Evolutionary conservation across 768 basidiomycete genomes (phyloP).

Genomic region (Termitomyces sp.): DNA sequence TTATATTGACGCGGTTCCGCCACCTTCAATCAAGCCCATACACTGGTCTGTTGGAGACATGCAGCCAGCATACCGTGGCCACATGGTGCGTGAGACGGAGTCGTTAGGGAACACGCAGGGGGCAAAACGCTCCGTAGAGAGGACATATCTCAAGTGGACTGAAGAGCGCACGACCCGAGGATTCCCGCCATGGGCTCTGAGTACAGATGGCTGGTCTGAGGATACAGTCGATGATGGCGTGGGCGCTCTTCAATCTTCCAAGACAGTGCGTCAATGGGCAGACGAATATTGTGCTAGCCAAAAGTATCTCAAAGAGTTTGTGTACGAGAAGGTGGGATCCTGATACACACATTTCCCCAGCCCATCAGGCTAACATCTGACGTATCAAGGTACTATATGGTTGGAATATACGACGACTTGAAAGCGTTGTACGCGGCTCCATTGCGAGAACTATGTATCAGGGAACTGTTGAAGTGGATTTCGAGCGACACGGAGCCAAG

Average conservation of each 20-base stretch:
- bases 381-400: slow-evolving; percentile 39
- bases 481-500: slow-evolving; percentile 43
- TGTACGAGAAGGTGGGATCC: slow-evolving; percentile 58
- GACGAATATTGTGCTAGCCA: slow-evolving; percentile 75
- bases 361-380: neutral
- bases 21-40: slow-evolving; percentile 33
- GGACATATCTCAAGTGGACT: slow-evolving; percentile 43
- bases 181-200: slow-evolving; percentile 44
- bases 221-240: slow-evolving; percentile 14
- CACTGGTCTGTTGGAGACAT: slow-evolving; percentile 61
- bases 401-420: slow-evolving; percentile 45
- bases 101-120: slow-evolving; percentile 31
- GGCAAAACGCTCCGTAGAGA: slow-evolving; percentile 38
- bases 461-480: slow-evolving; percentile 49
- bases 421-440: slow-evolving; percentile 39
- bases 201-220: slow-evolving; percentile 19
- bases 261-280: slow-evolving; percentile 74
- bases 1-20: slow-evolving; percentile 45
- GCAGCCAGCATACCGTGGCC: slow-evolving; percentile 58
- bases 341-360: neutral
- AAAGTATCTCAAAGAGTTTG: slow-evolving; percentile 77
- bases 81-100: slow-evolving; percentile 52
- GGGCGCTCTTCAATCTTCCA: slow-evolving; percentile 46
- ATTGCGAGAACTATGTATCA: slow-evolving; percentile 43
- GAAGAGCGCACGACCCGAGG: slow-evolving; percentile 46